Conservation (phyloP, 768 basidiomycete genomes). For the Fibroporia radiculosa region DNA sequence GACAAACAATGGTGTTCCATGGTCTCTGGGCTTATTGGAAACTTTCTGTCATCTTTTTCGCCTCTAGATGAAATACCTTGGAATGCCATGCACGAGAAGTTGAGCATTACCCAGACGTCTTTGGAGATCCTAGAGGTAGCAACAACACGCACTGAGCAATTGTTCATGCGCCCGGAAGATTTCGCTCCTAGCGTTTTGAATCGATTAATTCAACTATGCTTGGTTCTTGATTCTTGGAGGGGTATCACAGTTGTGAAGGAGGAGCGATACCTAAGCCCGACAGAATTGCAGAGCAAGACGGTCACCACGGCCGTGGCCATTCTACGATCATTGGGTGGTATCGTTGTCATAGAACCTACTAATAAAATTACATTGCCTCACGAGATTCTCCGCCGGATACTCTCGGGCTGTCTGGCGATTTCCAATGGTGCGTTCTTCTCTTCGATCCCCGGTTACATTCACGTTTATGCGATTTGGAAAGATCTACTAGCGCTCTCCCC, state of each 20-base stretch:
- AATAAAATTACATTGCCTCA: neutral
- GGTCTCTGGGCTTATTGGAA: slow-evolving; percentile 35
- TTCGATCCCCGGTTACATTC: neutral
- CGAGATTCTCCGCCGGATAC: slow-evolving; percentile 3
- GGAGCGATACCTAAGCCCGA: slow-evolving; percentile 37
- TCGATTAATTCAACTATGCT: slow-evolving; percentile 45
- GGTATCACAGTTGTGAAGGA: slow-evolving; percentile 34
- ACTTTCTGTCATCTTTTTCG: slow-evolving; percentile 49
- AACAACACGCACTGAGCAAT: slow-evolving; percentile 39
- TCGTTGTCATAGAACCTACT: neutral
- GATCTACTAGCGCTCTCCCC: neutral
- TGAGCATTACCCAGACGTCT: slow-evolving; percentile 44
- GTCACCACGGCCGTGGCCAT: slow-evolving; percentile 37
- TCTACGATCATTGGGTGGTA: slow-evolving; percentile 10
- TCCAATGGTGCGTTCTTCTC: slow-evolving; percentile 4
- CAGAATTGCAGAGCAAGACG: slow-evolving; percentile 39
- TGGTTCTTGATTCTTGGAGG: slow-evolving; percentile 52
- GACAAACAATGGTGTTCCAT: neutral
- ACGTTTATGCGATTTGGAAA: neutral
- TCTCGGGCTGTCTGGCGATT: slow-evolving; percentile 6
- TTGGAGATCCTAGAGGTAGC: slow-evolving; percentile 45
- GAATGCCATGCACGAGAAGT: slow-evolving; percentile 49
- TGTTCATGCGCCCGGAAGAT: slow-evolving; percentile 39
- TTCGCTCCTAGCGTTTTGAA: slow-evolving; percentile 43
- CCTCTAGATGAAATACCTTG: slow-evolving; percentile 42